phyloP scores from a whole-genome alignment of 306 rosid genomes.

The Quercus glauca region DNA sequence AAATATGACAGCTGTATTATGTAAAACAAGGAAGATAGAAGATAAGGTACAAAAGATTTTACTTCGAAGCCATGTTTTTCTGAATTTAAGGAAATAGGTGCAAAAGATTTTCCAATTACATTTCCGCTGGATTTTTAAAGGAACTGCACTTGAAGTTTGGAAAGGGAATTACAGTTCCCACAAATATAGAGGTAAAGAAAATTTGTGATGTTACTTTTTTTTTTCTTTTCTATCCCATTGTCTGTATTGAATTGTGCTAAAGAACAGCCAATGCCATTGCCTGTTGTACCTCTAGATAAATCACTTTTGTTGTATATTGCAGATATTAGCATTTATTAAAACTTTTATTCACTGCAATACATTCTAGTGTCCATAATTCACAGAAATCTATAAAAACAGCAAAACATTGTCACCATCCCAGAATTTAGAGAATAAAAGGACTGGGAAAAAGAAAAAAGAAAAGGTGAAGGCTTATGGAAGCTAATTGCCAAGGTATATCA shows the following conservation, averaged over 20 bases:
- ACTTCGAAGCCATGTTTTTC: no score
- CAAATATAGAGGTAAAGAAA: background rate
- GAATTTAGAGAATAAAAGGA: background rate
- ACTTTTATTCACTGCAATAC: background rate
- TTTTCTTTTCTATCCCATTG: background rate
- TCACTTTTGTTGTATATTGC: no score
- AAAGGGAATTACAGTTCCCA: background rate
- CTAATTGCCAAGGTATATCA: conserved; percentile 20
- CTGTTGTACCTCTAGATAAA: no score
- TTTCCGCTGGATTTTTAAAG: no score
- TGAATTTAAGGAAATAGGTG: no score
- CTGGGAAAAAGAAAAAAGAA: background rate
- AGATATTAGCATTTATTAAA: background rate
- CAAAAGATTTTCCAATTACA: no score
- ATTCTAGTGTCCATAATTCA: background rate
- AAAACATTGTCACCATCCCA: background rate
- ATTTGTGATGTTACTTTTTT: background rate
- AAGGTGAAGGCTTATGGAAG: background rate
- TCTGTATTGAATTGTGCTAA: background rate
- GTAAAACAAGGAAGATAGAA: no score
- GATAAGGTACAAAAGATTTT: no score
- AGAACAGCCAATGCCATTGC: no score
- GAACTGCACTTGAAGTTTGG: no score
- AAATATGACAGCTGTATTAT: no score
- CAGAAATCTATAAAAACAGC: background rate